Percentiles rank a stretch among this genome's conserved stretches.
These are phyloP conservation scores for Diaporthe aspalathi DNA, from an alignment of 2,329 filamentous ascomycete genomes.

Conservation along the genomic window DNA sequence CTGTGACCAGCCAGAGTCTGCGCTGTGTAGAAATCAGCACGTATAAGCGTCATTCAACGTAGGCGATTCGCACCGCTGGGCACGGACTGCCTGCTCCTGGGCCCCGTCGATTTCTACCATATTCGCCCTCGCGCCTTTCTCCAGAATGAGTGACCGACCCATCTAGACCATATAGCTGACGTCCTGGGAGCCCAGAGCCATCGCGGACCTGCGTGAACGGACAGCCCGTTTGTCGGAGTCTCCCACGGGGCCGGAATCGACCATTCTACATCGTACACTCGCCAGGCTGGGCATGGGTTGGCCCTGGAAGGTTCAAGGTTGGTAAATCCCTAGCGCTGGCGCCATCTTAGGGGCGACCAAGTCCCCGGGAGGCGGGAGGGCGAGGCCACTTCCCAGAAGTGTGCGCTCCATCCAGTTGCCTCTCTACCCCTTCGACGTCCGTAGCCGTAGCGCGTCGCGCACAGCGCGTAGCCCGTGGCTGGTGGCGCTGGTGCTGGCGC, in stretches of 20 bases:
- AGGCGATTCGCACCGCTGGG: background rate
- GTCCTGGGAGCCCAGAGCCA: background rate
- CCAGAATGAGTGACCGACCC: background rate
- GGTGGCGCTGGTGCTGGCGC: background rate
- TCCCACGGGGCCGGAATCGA: constrained; percentile 1
- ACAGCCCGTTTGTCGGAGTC: background rate
- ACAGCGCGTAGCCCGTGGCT: background rate
- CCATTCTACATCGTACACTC: background rate
- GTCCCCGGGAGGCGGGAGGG: constrained; percentile 12
- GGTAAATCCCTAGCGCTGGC: constrained; percentile 1
- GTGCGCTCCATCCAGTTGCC: constrained; percentile 6
- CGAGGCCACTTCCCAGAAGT: background rate
- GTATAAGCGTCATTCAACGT: background rate
- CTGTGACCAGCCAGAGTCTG: too few species aligned
- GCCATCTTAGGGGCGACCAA: constrained; percentile 22
- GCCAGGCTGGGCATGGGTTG: background rate
- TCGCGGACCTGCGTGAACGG: background rate
- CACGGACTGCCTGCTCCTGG: background rate
- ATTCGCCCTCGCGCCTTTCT: background rate
- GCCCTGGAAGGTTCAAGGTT: background rate
- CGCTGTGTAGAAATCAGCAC: background rate
- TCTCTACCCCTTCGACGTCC: background rate
- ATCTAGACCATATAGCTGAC: background rate
- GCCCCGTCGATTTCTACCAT: background rate
- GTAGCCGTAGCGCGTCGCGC: too few species aligned